Conservation (phyloP, 2,329 filamentous ascomycete species). For the Penicillium brevicompactum region DNA sequence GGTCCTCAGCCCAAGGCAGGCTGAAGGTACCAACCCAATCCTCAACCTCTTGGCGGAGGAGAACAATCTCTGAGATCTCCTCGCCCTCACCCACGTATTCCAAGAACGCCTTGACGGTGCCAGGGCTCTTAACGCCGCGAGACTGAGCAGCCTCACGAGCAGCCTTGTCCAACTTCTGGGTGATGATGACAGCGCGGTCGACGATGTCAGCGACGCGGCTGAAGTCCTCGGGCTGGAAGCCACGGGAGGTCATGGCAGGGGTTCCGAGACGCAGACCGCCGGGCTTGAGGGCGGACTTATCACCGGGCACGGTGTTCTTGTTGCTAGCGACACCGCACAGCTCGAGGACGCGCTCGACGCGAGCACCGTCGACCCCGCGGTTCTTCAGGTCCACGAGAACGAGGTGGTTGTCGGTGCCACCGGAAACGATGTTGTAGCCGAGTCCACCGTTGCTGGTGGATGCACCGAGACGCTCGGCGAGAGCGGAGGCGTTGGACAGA, state of each 20-base stretch:
- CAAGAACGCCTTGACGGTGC: slow-evolving; percentile 99
- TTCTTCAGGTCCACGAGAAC: slow-evolving; percentile 92
- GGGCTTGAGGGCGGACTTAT: slow-evolving; percentile 89
- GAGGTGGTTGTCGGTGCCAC: slow-evolving; percentile 97
- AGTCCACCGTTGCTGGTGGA: slow-evolving; percentile 70
- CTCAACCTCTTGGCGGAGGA: slow-evolving; percentile 85
- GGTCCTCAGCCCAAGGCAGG: slow-evolving; percentile 74
- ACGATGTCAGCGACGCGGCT: slow-evolving; percentile 82
- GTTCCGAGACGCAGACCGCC: slow-evolving; percentile 93
- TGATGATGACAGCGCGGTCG: slow-evolving; percentile 78
- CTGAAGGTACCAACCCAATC: slow-evolving; percentile 88
- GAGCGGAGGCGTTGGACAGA: slow-evolving; percentile 86
- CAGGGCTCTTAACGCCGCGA: slow-evolving; percentile 87
- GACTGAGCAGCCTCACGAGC: slow-evolving; percentile 73
- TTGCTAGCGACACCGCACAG: slow-evolving; percentile 95
- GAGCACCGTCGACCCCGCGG: slow-evolving; percentile 82
- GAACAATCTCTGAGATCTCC: slow-evolving; percentile 78
- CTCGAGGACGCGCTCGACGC: slow-evolving; percentile 87
- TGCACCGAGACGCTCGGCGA: slow-evolving; percentile 70
- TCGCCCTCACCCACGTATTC: slow-evolving; percentile 80
- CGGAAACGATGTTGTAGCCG: slow-evolving; percentile 91
- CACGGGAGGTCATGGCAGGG: slow-evolving; percentile 95
- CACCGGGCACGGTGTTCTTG: slow-evolving; percentile 98
- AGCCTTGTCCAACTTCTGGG: slow-evolving; percentile 72
- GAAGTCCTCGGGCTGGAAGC: slow-evolving; percentile 89